Evolutionary conservation across 1,284 basidiomycete species (phyloP).

Genomic region (Cryptococcus sp.): DNA sequence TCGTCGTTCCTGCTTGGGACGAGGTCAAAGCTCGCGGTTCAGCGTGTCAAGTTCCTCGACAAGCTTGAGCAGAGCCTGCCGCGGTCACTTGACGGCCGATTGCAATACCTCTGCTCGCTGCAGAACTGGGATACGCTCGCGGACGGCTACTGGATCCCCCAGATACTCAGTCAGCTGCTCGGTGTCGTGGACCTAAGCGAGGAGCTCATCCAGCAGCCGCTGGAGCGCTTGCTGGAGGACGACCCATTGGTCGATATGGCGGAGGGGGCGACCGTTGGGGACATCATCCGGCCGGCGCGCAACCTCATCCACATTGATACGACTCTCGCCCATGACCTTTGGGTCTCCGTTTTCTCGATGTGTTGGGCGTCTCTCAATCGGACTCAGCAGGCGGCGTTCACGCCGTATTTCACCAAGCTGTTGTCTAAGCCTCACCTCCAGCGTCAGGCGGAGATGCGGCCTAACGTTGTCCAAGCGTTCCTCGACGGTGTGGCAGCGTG

Average conservation of each 20-base stretch:
- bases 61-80: constrained; percentile 87
- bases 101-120: constrained; percentile 87
- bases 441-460: constrained; percentile 83
- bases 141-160: constrained; percentile 92
- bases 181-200: constrained; percentile 73
- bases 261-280: constrained; percentile 51
- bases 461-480: constrained; percentile 91
- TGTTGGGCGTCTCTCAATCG: constrained; percentile 82
- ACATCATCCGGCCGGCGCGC: constrained; percentile 72
- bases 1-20: constrained; percentile 91
- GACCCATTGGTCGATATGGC: constrained; percentile 29
- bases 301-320: constrained; percentile 79
- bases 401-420: constrained; percentile 83
- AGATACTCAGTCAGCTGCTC: constrained; percentile 85
- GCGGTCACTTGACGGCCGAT: constrained; percentile 70
- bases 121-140: constrained; percentile 95
- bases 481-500: constrained; percentile 81
- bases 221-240: constrained; percentile 19
- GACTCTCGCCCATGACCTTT: constrained; percentile 73
- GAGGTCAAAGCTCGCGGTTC: constrained; percentile 70
- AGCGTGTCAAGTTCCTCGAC: constrained; percentile 86
- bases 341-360: constrained; percentile 88
- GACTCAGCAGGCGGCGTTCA: constrained; percentile 83
- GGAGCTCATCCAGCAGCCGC: constrained; percentile 25
- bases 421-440: constrained; percentile 92